These are phyloP conservation scores for Fusarium zealandicum DNA, from an alignment of 2,329 filamentous ascomycete species.

Conservation along the genomic window DNA sequence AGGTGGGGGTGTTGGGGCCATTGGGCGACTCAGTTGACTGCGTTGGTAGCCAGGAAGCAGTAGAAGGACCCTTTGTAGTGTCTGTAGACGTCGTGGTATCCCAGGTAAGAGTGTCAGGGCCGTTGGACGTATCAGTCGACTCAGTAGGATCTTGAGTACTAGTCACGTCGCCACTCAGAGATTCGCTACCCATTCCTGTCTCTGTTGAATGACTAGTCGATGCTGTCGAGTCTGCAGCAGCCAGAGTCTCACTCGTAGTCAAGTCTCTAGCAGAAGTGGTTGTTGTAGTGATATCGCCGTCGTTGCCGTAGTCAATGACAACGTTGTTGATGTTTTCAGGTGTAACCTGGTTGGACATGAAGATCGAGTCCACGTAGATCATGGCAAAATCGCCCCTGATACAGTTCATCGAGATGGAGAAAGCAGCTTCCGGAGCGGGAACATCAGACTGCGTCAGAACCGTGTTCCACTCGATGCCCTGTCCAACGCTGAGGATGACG, in stretches of 20 bases:
- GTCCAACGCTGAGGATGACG: background rate
- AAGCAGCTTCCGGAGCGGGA: background rate
- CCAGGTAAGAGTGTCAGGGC: no score
- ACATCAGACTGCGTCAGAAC: slow-evolving; percentile 9
- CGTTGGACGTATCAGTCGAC: no score
- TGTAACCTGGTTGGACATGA: slow-evolving; percentile 34
- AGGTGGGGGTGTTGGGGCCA: no score
- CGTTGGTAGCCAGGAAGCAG: no score
- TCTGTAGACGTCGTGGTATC: no score
- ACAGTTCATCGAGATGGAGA: slow-evolving; percentile 23
- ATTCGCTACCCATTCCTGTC: no score
- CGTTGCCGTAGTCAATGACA: slow-evolving; percentile 23
- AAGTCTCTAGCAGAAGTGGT: accelerated
- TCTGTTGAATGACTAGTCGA: no score
- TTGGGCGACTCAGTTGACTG: no score
- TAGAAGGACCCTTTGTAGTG: background rate
- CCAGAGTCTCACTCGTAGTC: background rate
- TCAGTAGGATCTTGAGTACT: no score
- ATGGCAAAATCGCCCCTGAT: slow-evolving; percentile 2
- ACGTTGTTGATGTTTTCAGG: slow-evolving; percentile 23
- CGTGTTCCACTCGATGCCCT: background rate
- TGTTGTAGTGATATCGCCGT: slow-evolving; percentile 4
- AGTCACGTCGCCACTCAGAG: no score
- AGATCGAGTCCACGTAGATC: slow-evolving; percentile 28
- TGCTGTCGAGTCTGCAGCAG: no score